A percentile compares a stretch with the other conserved stretches of the same genome.
These are phyloP conservation scores for Pseudognaphalium luteoalbum DNA, from an alignment of 129 eudicot genomes.

Conservation along the genomic window DNA sequence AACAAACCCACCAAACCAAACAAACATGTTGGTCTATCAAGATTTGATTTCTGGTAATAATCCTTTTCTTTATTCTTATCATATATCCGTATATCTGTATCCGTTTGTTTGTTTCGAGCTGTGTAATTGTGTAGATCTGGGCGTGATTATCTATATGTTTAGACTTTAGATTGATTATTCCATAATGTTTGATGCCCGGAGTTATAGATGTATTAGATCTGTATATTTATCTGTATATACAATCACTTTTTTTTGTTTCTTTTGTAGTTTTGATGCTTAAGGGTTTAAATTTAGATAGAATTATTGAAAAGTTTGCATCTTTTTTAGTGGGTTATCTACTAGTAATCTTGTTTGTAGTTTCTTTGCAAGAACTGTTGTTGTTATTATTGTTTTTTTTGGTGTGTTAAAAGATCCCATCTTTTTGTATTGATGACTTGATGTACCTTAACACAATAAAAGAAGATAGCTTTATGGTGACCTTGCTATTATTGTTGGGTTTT, in stretches of 20 bases:
- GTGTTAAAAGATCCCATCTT: not conserved
- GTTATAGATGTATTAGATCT: slow-evolving; percentile 32
- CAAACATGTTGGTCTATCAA: slow-evolving; percentile 65
- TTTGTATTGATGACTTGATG: not conserved
- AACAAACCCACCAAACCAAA: not conserved
- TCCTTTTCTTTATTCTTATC: not conserved
- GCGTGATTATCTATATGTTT: not conserved
- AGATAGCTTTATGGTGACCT: not conserved
- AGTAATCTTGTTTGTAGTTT: not conserved
- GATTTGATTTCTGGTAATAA: slow-evolving; percentile 55
- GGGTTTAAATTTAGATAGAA: too few species aligned
- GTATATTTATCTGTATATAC: slow-evolving; percentile 1
- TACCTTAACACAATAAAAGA: not conserved
- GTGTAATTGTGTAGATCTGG: slow-evolving; percentile 19
- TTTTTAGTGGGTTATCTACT: not conserved
- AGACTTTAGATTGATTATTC: slow-evolving; percentile 15
- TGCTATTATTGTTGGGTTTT: not conserved
- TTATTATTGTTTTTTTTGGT: not conserved
- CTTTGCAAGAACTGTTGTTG: not conserved
- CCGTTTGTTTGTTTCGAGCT: not conserved
- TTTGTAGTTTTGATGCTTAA: not conserved
- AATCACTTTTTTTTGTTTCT: not conserved
- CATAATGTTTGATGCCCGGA: not conserved
- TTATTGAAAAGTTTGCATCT: not conserved
- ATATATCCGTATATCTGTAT: not conserved